Base-by-base conservation (phyloP, 148 eudicot species). In the Heliosperma pusillum region DNA sequence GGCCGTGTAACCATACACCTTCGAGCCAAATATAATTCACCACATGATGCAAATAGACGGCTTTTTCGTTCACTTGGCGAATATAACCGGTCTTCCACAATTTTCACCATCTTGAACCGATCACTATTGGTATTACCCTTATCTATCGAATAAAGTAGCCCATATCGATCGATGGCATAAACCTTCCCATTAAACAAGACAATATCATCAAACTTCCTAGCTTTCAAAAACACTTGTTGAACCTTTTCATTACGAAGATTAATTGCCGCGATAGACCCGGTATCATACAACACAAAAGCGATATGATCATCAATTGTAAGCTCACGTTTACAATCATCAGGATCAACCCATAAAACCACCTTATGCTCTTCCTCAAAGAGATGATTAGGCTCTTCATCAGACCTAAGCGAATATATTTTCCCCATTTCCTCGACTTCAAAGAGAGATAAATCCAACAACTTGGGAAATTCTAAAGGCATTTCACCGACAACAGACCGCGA, bases 31-130 rank as follows among this genome's bases (percentile, higher is more conserved):
- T 56, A 71, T 0, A 71, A 26, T 3, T 71, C 64, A 10, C 50
- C 73, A 70, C 40, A 52, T 7, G 73, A 70, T 53, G 26, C 73
- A 22, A 70, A 21, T 10, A 70, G 60, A 52, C 73, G 73, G 17
- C 58, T 70, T 10, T 57, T 70, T 27, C 61, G 27, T 52, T 53
- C 74, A 1, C 13, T 56, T 30, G 26, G 56, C 17, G 7, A 19
- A 45, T 53, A 12, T 26, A 69, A 16, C 16, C 30, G 20, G 17
- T 42, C 7, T 7, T 47, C 1, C 7, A 69, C 56, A 69, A 69
- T 21, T 9, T 44, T 24, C 57, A 26, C 22, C 57, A 69, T 21
- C 72, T 26, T 53, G 17, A 47, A 42, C 3, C 24, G n/a, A 12
- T 0, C 56, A 15, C 5, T 44, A 44, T 19, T 36, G 0, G 42